These are phyloP conservation scores for Corymbia citriodora DNA, from an alignment of 441 rosid genomes.

Conservation along the genomic window DNA sequence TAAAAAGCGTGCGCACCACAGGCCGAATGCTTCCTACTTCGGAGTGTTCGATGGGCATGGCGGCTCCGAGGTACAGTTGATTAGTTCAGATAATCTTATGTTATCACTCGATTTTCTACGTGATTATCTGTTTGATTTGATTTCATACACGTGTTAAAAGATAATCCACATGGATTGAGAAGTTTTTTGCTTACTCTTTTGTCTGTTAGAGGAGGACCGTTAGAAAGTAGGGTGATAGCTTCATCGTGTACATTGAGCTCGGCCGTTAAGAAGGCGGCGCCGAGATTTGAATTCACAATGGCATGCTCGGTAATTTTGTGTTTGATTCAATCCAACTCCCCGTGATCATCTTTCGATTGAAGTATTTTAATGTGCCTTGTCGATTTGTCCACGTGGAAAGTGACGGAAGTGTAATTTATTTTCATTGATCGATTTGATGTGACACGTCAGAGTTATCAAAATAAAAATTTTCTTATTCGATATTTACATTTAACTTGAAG, in stretches of 20 bases:
- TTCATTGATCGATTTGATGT: rapidly evolving
- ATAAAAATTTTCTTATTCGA: rapidly evolving
- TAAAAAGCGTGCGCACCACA: not conserved
- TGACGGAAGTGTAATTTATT: rapidly evolving
- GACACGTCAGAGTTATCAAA: rapidly evolving
- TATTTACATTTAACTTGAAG: too few species aligned
- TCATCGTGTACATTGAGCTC: not conserved
- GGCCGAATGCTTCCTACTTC: not conserved
- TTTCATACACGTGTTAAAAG: not conserved
- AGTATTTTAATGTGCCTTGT: not conserved
- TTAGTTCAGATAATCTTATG: not conserved
- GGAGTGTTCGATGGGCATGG: not conserved
- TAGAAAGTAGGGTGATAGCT: not conserved
- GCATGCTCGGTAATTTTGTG: not conserved
- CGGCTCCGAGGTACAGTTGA: not conserved
- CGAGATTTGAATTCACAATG: not conserved
- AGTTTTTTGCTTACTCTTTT: not conserved
- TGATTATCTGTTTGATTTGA: not conserved
- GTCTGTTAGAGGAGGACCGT: not conserved
- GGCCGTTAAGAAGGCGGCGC: not conserved
- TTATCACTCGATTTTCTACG: not conserved
- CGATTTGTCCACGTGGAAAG: not conserved
- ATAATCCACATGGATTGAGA: not conserved
- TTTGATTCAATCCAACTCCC: not conserved
- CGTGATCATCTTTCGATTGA: not conserved